Evolutionary conservation across 2,329 filamentous ascomycete species (phyloP), one percentile per base, ranked within the genome.

Genomic region (Sclerotinia trifoliorum): DNA sequence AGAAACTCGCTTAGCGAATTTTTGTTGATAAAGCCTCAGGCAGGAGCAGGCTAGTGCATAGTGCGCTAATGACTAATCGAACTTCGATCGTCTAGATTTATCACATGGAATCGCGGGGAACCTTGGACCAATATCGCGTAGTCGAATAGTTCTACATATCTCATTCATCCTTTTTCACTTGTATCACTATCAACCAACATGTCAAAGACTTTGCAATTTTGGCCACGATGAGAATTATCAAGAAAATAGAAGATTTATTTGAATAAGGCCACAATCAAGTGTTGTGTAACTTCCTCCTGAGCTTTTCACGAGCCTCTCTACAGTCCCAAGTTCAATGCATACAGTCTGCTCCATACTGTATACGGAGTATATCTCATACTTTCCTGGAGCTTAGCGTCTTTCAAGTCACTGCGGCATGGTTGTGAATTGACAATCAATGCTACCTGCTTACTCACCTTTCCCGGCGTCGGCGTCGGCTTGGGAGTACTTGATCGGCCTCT

Each of bases 1-100:
- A 35, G 64, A 56, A 58, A 49, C 35, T 67, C 65, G 57, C 51
- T 67, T 67, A 67, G 56, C 56, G 65, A 67, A 44, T 39, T 62
- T 62, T 64, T 55, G 21, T 24, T n/a, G 21, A 46, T 42, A 24
- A 21, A 3, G 65, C 65, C 65, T 67, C 49, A 67, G 65, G 65
- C 58, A 67, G 57, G 65, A 39, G 6, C 35, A n/a, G n/a, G n/a
- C n/a, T n/a, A n/a, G n/a, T n/a, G n/a, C n/a, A n/a, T n/a, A n/a
- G n/a, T n/a, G n/a, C n/a, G n/a, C n/a, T n/a, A n/a, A n/a, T n/a
- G n/a, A n/a, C n/a, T n/a, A n/a, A n/a, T n/a, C n/a, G n/a, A n/a
- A n/a, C n/a, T n/a, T n/a, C n/a, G n/a, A n/a, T n/a, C n/a, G n/a
- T n/a, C 26, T 49, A 32, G 24, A 29, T 51, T 42, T n/a, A 48